Conservation (phyloP, 352 stramenopile genomes). For the Globisporangium lucens region DNA sequence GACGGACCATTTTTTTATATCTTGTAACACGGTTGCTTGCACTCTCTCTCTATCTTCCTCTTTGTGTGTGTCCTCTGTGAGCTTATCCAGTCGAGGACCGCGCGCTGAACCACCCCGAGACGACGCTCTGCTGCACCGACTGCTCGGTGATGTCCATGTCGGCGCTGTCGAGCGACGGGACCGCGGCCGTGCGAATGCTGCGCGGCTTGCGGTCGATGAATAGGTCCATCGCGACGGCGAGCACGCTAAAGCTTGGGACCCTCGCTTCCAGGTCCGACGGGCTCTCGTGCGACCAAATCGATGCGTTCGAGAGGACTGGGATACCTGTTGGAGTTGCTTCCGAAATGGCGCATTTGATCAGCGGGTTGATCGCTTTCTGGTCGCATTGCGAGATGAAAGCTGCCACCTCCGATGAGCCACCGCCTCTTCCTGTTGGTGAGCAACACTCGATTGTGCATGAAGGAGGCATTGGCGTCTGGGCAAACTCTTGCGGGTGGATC, state of each 20-base stretch:
- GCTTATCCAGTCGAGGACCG: constrained; percentile 15
- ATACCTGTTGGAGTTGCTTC: neutral
- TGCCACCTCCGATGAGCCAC: too few relatives aligned
- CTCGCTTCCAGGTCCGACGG: neutral
- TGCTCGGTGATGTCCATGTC: constrained; percentile 22
- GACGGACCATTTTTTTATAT: neutral
- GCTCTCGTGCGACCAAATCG: constrained; percentile 14
- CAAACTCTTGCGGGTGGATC: constrained; percentile 10
- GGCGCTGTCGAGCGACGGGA: constrained; percentile 27
- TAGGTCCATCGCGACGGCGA: constrained; percentile 27
- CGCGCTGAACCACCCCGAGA: constrained; percentile 9
- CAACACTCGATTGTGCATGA: neutral
- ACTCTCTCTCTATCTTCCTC: neutral
- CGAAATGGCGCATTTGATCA: constrained; percentile 1
- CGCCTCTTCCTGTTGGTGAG: neutral
- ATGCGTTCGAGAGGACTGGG: neutral
- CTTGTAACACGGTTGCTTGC: neutral
- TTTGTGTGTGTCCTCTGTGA: neutral
- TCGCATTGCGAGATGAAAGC: neutral
- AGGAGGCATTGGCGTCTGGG: neutral
- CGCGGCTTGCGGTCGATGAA: constrained; percentile 29
- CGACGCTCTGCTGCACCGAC: constrained; percentile 7
- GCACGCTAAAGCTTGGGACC: neutral
- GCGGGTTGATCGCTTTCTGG: neutral
- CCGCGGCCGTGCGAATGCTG: constrained; percentile 7